phyloP scores from a whole-genome alignment of 2,329 filamentous ascomycete genomes.

The Colletotrichum kahawae region DNA sequence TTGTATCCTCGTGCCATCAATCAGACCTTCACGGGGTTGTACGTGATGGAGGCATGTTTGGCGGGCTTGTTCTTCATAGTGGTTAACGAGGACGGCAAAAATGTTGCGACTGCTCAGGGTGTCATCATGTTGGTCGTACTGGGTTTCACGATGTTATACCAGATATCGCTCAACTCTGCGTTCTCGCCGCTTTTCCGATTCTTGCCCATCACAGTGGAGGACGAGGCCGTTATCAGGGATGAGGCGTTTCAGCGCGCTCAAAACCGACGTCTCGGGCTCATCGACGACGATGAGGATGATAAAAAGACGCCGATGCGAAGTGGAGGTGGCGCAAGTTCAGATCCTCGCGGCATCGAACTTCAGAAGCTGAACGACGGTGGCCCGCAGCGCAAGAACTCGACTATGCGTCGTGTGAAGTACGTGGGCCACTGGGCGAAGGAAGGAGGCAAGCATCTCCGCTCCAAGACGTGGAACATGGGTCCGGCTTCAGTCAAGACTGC shows the following conservation, averaged over 20 bases:
- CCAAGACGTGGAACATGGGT: constrained; percentile 47
- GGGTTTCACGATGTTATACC: constrained; percentile 76
- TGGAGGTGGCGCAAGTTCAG: constrained; percentile 20
- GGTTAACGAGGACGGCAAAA: constrained; percentile 59
- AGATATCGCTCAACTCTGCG: constrained; percentile 79
- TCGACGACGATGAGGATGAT: constrained; percentile 54
- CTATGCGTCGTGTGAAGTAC: constrained; percentile 51
- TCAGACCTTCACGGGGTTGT: constrained; percentile 92
- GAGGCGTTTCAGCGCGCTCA: constrained; percentile 85
- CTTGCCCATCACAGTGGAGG: constrained; percentile 92
- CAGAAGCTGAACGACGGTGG: constrained; percentile 31
- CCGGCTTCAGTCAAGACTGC: constrained; percentile 42
- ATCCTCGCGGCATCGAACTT: constrained; percentile 39
- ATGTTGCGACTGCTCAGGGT: constrained; percentile 73
- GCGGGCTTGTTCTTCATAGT: constrained; percentile 90
- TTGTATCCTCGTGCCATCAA: constrained; percentile 93
- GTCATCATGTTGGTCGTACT: constrained; percentile 82
- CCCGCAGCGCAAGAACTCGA: constrained; percentile 37
- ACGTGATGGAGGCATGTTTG: constrained; percentile 91
- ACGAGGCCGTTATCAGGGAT: constrained; percentile 91
- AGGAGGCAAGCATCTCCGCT: constrained; percentile 53
- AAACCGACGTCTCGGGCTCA: constrained; percentile 69
- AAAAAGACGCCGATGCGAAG: constrained; percentile 49
- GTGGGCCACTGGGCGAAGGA: constrained; percentile 53
- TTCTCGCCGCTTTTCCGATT: constrained; percentile 89